These are phyloP conservation scores for Russula ochroleuca DNA, from an alignment of 768 basidiomycete species.

Conservation along the genomic window DNA sequence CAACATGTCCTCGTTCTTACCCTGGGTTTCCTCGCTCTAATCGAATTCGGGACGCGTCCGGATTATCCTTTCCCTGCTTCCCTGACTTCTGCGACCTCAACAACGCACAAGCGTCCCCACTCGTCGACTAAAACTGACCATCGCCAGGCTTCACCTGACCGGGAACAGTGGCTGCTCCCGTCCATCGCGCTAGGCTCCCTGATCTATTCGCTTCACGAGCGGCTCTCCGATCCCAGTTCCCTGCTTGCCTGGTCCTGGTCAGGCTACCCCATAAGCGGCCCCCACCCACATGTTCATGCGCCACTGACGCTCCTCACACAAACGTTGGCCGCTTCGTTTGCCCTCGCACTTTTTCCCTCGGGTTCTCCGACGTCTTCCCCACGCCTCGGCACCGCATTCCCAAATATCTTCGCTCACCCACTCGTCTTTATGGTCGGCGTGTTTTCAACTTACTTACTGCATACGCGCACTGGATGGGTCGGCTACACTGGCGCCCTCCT, in stretches of 20 bases:
- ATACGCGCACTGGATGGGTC: constrained; percentile 57
- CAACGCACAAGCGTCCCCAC: neutral
- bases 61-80: constrained; percentile 27
- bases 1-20: constrained; percentile 64
- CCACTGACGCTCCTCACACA: constrained; percentile 62
- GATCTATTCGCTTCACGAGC: constrained; percentile 66
- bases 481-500: constrained; percentile 68
- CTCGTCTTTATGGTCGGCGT: constrained; percentile 53
- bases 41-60: constrained; percentile 50
- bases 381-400: neutral
- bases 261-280: constrained; percentile 72
- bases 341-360: constrained; percentile 34
- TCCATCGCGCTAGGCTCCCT: constrained; percentile 63
- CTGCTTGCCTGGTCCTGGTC: constrained; percentile 88
- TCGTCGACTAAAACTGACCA: constrained; percentile 3
- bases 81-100: constrained; percentile 6
- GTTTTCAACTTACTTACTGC: constrained; percentile 52
- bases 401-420: constrained; percentile 40
- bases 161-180: constrained; percentile 36
- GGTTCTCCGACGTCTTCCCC: neutral
- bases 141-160: neutral
- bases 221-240: constrained; percentile 71
- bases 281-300: constrained; percentile 68
- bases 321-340: constrained; percentile 49
- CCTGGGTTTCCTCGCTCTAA: constrained; percentile 54